Evolutionary conservation across 2,329 filamentous ascomycete species (phyloP), one percentile per base, ranked within the genome.

Genomic region (Tympanopsis confertula): DNA sequence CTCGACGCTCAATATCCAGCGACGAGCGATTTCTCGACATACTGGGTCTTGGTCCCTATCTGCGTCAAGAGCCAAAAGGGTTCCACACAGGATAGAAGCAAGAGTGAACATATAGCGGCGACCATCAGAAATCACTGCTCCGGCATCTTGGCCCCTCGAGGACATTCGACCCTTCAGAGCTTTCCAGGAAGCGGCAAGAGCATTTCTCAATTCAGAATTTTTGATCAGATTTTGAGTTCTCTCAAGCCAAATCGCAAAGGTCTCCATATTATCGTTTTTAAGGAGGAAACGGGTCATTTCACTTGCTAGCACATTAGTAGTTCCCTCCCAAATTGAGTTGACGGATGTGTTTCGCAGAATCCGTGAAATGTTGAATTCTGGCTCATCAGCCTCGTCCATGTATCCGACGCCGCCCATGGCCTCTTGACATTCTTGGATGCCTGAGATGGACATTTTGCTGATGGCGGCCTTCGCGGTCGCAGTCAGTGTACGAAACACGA

Each of bases 381-480:
- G 74, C 41, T 75, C 71, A 41, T 74, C 69, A 26, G 69, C 63
- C 38, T 69, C 81, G 47, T 77, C 65, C 18, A 79, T 65, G 45
- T 82, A 83, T 0, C 79, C 78, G 1, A 82, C 69, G 1, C 78
- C 78, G 5, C 78, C 78, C 0, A 83, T 62, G 2, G 66, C 63
- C 48, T 82, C 78, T 70, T 82, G 78, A 48, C 69, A 74, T 13
- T 63, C 63, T 44, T 68, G 66, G 14, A 80, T 50, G 3, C 69
- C 60, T 5, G 59, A 58, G 30, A 73, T 66, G 5, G 61, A 58
- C 7, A 58, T 56, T 45, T 64, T 69, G 54, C 68, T 73, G 4
- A 65, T 68, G 44, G 72, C 64, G 3, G 72, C 73, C 50, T 82
- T 82, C 39, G 70, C 58, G 13, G 80, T 54, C 4, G 75, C 77